Evolutionary conservation across 2,329 filamentous ascomycete species (phyloP).

Genomic region (Orbilia oligospora): DNA sequence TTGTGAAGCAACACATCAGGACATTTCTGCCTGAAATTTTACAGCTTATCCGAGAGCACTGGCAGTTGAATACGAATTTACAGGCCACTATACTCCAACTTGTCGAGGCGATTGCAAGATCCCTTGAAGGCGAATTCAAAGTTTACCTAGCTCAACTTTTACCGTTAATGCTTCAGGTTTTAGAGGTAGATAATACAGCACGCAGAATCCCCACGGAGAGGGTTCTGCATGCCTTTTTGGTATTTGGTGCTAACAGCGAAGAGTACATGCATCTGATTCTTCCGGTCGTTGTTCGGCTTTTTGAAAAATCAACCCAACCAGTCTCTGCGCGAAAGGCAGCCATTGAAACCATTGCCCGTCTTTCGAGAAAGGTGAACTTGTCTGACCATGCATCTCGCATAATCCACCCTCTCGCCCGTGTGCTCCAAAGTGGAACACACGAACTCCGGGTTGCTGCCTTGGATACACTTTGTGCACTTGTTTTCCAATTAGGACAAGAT

Average conservation of each 20-base stretch:
- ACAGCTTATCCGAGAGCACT: slow-evolving; percentile 88
- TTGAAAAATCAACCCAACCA: slow-evolving; percentile 89
- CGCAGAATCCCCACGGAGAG: slow-evolving; percentile 87
- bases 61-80: slow-evolving; percentile 83
- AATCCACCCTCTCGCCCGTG: slow-evolving; percentile 89
- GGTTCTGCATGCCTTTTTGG: slow-evolving; percentile 92
- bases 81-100: slow-evolving; percentile 93
- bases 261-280: slow-evolving; percentile 99
- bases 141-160: slow-evolving; percentile 90
- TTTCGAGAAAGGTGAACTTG: slow-evolving; percentile 95
- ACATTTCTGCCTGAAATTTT: slow-evolving; percentile 91
- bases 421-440: slow-evolving; percentile 81
- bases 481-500: slow-evolving; percentile 95
- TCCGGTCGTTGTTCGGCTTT: slow-evolving; percentile 92
- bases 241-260: slow-evolving; percentile 94
- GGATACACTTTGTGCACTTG: slow-evolving; percentile 93
- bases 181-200: slow-evolving; percentile 85
- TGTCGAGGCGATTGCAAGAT: slow-evolving; percentile 92
- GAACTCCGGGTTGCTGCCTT: slow-evolving; percentile 84
- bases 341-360: slow-evolving; percentile 93
- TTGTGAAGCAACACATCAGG: slow-evolving; percentile 95
- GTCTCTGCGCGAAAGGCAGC: slow-evolving; percentile 84
- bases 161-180: slow-evolving; percentile 91
- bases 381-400: slow-evolving; percentile 97
- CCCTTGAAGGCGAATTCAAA: slow-evolving; percentile 97